A percentile compares a stretch with the other conserved stretches of the same genome.
These are phyloP conservation scores for Calonectria ilicicola DNA, from an alignment of 2,329 filamentous ascomycete species.

Conservation along the genomic window DNA sequence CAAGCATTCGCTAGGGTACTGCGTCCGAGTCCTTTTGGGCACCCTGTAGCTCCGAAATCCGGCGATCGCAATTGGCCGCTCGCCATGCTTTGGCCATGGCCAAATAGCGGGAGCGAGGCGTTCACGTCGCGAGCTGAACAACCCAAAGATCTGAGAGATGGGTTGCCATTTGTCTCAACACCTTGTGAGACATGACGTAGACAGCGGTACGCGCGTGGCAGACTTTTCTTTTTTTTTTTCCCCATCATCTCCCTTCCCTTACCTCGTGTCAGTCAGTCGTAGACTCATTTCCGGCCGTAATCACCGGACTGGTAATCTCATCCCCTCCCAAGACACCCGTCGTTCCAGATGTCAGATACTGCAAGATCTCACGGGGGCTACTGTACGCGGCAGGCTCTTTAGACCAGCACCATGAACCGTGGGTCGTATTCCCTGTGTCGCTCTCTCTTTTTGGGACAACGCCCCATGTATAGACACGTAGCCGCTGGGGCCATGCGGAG, in stretches of 20 bases:
- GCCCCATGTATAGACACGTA: slow-evolving; percentile 16
- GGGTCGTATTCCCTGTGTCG: slow-evolving; percentile 1
- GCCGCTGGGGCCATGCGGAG: neutral
- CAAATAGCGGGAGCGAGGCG: slow-evolving; percentile 16
- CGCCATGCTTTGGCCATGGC: neutral
- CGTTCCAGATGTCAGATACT: neutral
- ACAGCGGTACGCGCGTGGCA: neutral
- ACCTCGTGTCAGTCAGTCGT: neutral
- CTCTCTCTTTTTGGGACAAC: neutral
- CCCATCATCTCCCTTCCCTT: neutral
- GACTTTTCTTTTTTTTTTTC: neutral
- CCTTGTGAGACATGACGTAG: neutral
- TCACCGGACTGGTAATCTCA: neutral
- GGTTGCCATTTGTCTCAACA: neutral
- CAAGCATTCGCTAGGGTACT: neutral
- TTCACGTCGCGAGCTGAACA: slow-evolving; percentile 22
- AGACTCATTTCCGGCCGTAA: neutral
- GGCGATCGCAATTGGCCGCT: slow-evolving; percentile 19
- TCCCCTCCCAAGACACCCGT: neutral
- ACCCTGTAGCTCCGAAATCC: slow-evolving; percentile 8
- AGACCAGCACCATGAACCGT: slow-evolving; percentile 17
- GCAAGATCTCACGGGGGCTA: slow-evolving; percentile 2
- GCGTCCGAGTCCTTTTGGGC: neutral
- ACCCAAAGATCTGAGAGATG: neutral
- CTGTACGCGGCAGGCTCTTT: slow-evolving; percentile 10